Evolutionary conservation across 225 moss, liverwort and hornwort species (phyloP), one percentile per base, ranked within the genome.

Genomic region (Ulota crispa): DNA sequence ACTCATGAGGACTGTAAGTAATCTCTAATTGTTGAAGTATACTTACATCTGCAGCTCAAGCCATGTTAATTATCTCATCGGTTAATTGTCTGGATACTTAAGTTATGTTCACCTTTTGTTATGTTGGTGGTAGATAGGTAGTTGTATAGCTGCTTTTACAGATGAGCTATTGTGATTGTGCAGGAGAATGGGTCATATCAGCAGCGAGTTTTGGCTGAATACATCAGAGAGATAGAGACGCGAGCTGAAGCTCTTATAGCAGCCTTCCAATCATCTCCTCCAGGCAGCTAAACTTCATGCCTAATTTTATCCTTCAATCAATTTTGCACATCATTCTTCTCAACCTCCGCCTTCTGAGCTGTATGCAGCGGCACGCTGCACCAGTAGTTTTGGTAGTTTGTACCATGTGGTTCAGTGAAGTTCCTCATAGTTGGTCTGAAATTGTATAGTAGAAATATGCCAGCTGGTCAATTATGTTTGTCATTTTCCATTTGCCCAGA

Each of bases 181-280:
- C 91, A 98, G 98, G 98, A 93, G 70, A 95, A 88, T 77, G 98
- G 98, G 6, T 90, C 95, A 24, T 98, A 95, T 47, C 94, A 95
- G 82, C 95, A 95, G 86, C 90, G 95, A 57, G 80, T 98, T 85
- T 81, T 98, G 60, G 88, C 89, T 9, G 95, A 98, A 78, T 98
- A 95, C 60, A 75, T 98, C 55, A 89, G 88, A 89, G 98, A 88
- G 80, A 93, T 95, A 82, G 89, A 93, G 71, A 81, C 87, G 56
- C 93, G 94, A 83, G 89, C 87, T 63, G 84, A 88, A 59, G 78
- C 88, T 69, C 78, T 98, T 67, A 81, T 86, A 68, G 90, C 92
- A 68, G 92, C 95, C 54, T 92, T 93, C 57, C 79, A 89, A 81
- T 74, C 79, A 32, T 78, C 89, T 79, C 76, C 87, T 80, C 83